These are phyloP conservation scores for Exophiala lecanii-corni DNA, from an alignment of 2,329 filamentous ascomycete genomes.

Conservation along the genomic window DNA sequence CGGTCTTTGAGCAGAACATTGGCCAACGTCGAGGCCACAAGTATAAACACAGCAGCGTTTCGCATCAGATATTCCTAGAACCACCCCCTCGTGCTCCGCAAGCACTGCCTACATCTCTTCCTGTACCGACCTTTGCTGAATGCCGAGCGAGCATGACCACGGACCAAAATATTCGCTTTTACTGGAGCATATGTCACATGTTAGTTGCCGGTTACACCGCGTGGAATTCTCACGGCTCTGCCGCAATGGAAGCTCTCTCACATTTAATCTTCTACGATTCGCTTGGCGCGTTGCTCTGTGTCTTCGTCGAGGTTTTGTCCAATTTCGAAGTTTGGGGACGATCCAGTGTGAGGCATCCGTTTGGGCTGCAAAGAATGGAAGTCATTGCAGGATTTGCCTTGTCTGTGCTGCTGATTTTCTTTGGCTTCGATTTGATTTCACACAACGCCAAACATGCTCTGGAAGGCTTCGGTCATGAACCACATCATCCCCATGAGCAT, in stretches of 20 bases:
- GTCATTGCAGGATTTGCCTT: slow-evolving; percentile 94
- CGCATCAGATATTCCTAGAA: slow-evolving; percentile 94
- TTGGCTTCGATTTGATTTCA: slow-evolving; percentile 90
- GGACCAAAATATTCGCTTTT: slow-evolving; percentile 75
- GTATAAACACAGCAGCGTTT: slow-evolving; percentile 96
- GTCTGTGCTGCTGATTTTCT: slow-evolving; percentile 94
- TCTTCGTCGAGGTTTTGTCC: slow-evolving; percentile 83
- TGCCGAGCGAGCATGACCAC: slow-evolving; percentile 84
- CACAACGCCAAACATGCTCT: slow-evolving; percentile 93
- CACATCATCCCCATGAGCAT: slow-evolving; percentile 67
- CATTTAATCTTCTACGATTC: slow-evolving; percentile 95
- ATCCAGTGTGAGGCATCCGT: slow-evolving; percentile 87
- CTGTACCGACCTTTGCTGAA: slow-evolving; percentile 83
- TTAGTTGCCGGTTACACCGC: slow-evolving; percentile 78
- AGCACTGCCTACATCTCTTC: slow-evolving; percentile 83
- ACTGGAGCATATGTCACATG: slow-evolving; percentile 88
- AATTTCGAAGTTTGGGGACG: slow-evolving; percentile 98
- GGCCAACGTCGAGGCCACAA: slow-evolving; percentile 91
- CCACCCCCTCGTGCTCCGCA: slow-evolving; percentile 80
- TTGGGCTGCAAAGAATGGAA: slow-evolving; percentile 84
- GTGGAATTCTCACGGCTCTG: slow-evolving; percentile 76
- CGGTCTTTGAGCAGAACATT: slow-evolving; percentile 78
- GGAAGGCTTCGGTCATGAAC: slow-evolving; percentile 65
- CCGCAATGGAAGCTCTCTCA: slow-evolving; percentile 87
- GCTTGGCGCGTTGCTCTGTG: slow-evolving; percentile 83